Conservation (phyloP, 345 rosid species). For the Eucalyptus regnans region DNA sequence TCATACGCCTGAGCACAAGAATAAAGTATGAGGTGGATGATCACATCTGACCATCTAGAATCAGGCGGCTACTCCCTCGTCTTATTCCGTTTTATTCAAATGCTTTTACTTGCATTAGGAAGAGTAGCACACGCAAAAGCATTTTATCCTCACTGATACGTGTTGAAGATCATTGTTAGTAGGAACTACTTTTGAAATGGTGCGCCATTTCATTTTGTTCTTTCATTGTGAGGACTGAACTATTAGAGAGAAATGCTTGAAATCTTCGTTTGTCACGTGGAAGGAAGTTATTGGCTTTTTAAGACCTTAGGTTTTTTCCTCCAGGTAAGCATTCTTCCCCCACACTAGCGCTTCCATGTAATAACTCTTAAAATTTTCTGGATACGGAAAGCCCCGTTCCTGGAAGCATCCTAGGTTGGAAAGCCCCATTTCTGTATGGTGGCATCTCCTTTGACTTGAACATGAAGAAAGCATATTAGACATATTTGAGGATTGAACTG, state of each 20-base stretch:
- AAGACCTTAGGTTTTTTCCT: neutral
- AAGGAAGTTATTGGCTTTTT: neutral
- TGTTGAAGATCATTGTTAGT: neutral
- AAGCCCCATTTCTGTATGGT: neutral
- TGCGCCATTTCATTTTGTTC: neutral
- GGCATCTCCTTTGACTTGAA: neutral
- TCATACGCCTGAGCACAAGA: constrained; percentile 69
- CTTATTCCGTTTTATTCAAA: neutral
- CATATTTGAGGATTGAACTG: neutral
- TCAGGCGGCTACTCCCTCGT: neutral
- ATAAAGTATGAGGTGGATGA: constrained; percentile 4
- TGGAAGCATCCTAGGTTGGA: neutral
- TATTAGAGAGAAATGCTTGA: neutral
- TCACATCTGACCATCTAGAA: neutral
- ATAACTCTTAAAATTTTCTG: neutral
- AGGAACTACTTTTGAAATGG: neutral
- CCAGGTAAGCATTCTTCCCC: neutral
- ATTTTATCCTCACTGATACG: neutral
- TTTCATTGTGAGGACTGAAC: neutral
- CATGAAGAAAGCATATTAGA: neutral
- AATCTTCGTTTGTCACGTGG: neutral
- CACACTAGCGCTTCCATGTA: neutral
- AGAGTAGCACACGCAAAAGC: neutral
- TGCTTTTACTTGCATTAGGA: neutral
- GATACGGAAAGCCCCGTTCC: neutral